These are phyloP conservation scores for Hygrophorus russula DNA, from an alignment of 768 basidiomycete species.

Conservation along the genomic window DNA sequence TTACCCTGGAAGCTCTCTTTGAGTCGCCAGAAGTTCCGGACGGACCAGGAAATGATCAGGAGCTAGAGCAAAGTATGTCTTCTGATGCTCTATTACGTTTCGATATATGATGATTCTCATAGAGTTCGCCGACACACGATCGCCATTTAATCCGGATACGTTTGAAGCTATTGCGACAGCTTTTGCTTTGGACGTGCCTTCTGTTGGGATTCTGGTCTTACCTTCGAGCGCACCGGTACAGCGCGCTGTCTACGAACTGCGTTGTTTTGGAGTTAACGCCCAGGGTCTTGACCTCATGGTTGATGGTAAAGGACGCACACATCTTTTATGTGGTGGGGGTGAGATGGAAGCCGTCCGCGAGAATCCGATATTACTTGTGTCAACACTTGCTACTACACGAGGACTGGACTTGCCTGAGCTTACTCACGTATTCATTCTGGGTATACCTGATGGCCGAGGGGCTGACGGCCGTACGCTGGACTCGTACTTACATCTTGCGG, in stretches of 20 bases:
- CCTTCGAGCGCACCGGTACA: conserved; percentile 50
- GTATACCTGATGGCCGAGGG: conserved; percentile 37
- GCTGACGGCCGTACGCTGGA: conserved; percentile 36
- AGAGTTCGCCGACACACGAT: conserved; percentile 36
- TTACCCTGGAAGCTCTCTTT: conserved; percentile 8
- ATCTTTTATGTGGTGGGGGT: conserved; percentile 27
- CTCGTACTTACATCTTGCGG: conserved; percentile 58
- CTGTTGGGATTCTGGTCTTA: conserved; percentile 55
- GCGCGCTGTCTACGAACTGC: conserved; percentile 54
- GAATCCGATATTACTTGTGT: conserved; percentile 55
- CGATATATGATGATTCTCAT: conserved; percentile 8
- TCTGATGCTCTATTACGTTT: background rate
- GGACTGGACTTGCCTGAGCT: conserved; percentile 64
- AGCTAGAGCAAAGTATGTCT: conserved; percentile 15
- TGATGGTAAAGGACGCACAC: conserved; percentile 28
- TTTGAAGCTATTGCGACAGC: conserved; percentile 61
- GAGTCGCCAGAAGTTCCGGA: conserved; percentile 1
- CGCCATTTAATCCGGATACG: conserved; percentile 42
- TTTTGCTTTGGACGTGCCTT: conserved; percentile 66
- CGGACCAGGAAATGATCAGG: conserved; percentile 10
- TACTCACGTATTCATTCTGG: conserved; percentile 66
- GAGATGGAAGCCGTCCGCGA: conserved; percentile 22
- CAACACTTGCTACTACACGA: conserved; percentile 57
- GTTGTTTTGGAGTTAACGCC: conserved; percentile 56
- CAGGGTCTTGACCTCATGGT: conserved; percentile 43